phyloP scores from a whole-genome alignment of 805 yeast species.

The Huiozyma naganishii region DNA sequence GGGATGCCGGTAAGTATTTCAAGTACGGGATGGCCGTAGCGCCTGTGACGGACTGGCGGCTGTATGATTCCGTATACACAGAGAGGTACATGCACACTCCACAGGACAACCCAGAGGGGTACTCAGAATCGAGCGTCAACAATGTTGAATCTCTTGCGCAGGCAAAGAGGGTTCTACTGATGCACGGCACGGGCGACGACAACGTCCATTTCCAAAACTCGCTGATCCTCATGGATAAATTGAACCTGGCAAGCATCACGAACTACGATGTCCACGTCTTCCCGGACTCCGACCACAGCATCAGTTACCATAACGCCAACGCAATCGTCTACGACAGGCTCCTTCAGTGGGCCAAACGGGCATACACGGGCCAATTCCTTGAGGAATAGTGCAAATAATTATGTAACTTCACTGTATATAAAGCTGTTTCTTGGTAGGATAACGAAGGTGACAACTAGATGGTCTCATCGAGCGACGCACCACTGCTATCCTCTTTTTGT shows the following conservation, averaged over 20 bases:
- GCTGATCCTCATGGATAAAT: constrained; percentile 60
- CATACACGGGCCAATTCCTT: constrained; percentile 39
- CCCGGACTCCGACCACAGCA: constrained; percentile 74
- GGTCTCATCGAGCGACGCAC: no score
- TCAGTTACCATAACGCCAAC: constrained; percentile 62
- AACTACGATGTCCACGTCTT: constrained; percentile 72
- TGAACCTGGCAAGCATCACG: constrained; percentile 64
- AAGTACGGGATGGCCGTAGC: constrained; percentile 92
- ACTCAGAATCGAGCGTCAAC: constrained; percentile 44
- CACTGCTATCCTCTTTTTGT: no score
- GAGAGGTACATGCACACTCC: constrained; percentile 92
- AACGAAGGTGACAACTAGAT: no score
- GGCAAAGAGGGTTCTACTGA: constrained; percentile 60
- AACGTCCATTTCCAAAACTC: constrained; percentile 93
- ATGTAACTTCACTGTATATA: no score
- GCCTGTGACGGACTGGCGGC: constrained; percentile 90
- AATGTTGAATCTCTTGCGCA: constrained; percentile 45
- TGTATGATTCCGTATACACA: constrained; percentile 88
- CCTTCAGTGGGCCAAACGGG: constrained; percentile 51
- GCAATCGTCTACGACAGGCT: constrained; percentile 59
- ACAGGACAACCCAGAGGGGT: constrained; percentile 52
- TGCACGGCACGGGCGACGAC: constrained; percentile 98
- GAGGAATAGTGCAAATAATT: not conserved
- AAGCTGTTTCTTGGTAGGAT: no score
- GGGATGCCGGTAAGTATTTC: constrained; percentile 65